Evolutionary conservation across 2,329 filamentous ascomycete species (phyloP).

Genomic region (Pseudocercospora macadamiae): DNA sequence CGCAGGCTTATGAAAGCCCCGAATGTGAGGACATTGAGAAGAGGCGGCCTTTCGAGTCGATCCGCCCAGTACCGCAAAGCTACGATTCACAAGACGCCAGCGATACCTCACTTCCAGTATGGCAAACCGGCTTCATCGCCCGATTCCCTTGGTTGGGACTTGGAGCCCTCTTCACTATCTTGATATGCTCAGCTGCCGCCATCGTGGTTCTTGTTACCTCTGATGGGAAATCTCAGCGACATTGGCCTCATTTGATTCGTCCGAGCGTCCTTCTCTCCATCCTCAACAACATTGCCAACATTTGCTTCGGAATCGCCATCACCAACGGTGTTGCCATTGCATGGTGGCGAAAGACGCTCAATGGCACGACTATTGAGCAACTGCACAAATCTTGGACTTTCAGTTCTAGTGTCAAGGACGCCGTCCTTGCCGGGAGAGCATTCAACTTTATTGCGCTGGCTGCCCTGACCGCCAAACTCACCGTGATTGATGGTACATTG

Average conservation of each 20-base stretch:
- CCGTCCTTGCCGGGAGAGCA: conserved; percentile 23
- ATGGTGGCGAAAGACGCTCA: conserved; percentile 31
- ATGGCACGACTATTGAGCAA: conserved; percentile 28
- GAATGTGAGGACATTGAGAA: too few relatives aligned
- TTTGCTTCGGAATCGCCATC: conserved; percentile 25
- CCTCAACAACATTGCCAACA: conserved; percentile 25
- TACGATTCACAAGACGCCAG: too few relatives aligned
- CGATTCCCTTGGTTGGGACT: background rate
- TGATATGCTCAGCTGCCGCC: background rate
- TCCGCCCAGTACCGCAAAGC: too few relatives aligned
- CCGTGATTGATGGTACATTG: conserved; percentile 4
- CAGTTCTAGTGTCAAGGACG: conserved; percentile 26
- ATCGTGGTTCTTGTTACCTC: background rate
- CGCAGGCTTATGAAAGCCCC: too few relatives aligned
- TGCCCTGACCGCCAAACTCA: conserved; percentile 28
- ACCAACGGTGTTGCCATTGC: conserved; percentile 31
- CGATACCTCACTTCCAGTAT: too few relatives aligned
- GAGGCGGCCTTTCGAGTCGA: too few relatives aligned
- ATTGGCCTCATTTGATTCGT: conserved; percentile 1
- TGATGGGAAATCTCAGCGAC: background rate
- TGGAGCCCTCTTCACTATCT: background rate
- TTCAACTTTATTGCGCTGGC: conserved; percentile 34
- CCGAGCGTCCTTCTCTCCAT: conserved; percentile 23
- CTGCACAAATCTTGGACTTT: conserved; percentile 31
- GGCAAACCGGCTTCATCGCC: background rate